Evolutionary conservation across 495 filamentous ascomycete species (phyloP), one percentile per base, ranked within the genome.

Genomic region (Aspergillus mulundensis): DNA sequence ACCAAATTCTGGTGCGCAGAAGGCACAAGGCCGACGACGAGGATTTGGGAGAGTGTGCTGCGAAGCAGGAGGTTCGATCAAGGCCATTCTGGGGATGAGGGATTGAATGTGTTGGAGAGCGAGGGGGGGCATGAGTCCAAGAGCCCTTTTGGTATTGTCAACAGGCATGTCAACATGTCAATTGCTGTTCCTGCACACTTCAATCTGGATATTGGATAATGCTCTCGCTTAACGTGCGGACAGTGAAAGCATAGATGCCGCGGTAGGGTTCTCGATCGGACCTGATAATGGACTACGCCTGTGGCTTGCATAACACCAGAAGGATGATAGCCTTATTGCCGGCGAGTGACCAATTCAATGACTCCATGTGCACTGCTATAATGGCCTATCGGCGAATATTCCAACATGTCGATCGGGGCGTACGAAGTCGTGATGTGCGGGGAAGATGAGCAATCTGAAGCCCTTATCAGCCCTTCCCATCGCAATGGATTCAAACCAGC

Each of bases 1-100:
- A 79, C 81, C 81, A 85, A 47, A 84, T 77, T 81, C 81, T 0
- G 79, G 79, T n/a, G 77, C 77, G 5, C 76, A 77, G 65, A 84
- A 84, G 14, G 75, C 74, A 50, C 79, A 78, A 75, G 61, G 4
- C 81, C 78, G 38, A 83, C 75, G 3, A 83, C 54, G 30, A 81
- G 70, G 54, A 79, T 76, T 54, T 82, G 79, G 68, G 79, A 83
- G 1, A 82, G 67, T 10, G 78, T 79, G 42, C 71, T 77, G 45
- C 75, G 76, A 53, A 60, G 51, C 65, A 64, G 21, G 23, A 8
- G 1, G 21, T 7, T 23, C 39, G 21, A 30, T 1, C 1, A 19
- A 5, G 30, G 46, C 2, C 28, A 36, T 36, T 10, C 30, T 49
- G 46, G 18, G 32, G 5, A 36, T 10, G 12, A 10, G 32, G 12